These are phyloP conservation scores for Pythium phragmiticola DNA, from an alignment of 352 stramenopile species.

Conservation along the genomic window DNA sequence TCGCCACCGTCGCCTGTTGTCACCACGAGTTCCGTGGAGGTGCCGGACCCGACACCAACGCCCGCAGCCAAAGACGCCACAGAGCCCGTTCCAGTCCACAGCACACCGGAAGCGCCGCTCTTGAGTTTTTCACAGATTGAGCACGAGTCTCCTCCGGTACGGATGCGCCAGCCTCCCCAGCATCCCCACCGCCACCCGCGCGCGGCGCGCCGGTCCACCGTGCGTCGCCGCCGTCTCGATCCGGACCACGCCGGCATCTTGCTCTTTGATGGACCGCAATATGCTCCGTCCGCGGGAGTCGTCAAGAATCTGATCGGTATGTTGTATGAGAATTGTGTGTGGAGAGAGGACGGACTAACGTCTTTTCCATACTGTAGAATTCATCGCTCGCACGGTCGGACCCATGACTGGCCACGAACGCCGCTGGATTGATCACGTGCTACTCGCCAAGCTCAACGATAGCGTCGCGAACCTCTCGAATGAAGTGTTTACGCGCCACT, in stretches of 20 bases:
- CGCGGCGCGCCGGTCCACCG: conserved; percentile 3
- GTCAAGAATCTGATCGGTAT: conserved; percentile 60
- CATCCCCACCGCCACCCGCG: conserved; percentile 6
- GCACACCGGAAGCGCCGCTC: not conserved
- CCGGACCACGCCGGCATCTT: conserved; percentile 69
- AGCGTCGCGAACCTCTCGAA: conserved; percentile 36
- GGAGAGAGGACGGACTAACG: not conserved
- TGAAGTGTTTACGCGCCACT: conserved; percentile 42
- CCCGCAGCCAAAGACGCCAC: not conserved
- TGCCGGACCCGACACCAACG: not conserved
- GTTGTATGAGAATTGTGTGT: not conserved
- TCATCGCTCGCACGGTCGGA: conserved; percentile 48
- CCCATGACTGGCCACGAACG: conserved; percentile 26
- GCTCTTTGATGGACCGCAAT: conserved; percentile 61
- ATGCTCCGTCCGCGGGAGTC: conserved; percentile 43
- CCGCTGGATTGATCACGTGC: conserved; percentile 45
- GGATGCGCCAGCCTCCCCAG: not conserved
- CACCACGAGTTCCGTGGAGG: not conserved
- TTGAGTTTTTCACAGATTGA: conserved; percentile 17
- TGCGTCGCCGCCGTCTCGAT: conserved; percentile 31
- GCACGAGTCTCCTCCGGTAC: conserved; percentile 7
- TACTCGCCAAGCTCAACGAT: conserved; percentile 53
- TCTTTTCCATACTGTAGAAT: conserved; percentile 34
- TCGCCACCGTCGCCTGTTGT: not conserved
- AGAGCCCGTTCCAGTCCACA: not conserved